Percentiles rank a stretch among this genome's conserved stretches.
Evolutionary conservation across 1,284 basidiomycete species (phyloP).

Genomic region (Irpex sp.): DNA sequence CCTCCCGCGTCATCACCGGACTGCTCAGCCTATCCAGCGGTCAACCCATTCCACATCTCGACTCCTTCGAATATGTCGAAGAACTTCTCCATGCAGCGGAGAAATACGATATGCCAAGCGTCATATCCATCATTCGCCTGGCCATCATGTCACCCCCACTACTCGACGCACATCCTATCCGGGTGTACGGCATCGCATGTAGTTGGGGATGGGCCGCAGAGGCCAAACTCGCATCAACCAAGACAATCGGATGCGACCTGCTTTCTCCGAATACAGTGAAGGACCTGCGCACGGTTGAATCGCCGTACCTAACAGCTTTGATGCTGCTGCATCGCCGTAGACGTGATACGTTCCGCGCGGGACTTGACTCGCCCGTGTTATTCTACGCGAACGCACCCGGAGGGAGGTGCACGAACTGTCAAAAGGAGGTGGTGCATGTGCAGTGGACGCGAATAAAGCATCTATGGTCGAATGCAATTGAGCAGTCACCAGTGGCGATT

Average conservation of each 20-base stretch:
- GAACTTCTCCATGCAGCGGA: constrained; percentile 52
- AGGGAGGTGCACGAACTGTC: constrained; percentile 10
- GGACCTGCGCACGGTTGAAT: constrained; percentile 17
- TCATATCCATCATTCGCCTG: constrained; percentile 47
- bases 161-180: constrained; percentile 40
- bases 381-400: constrained; percentile 19
- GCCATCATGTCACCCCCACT: constrained; percentile 43
- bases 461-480: constrained; percentile 14
- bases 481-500: constrained; percentile 11
- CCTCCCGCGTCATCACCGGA: constrained; percentile 41
- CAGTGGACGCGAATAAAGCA: constrained; percentile 21
- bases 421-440: constrained; percentile 13
- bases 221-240: constrained; percentile 44
- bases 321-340: constrained; percentile 20
- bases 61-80: constrained; percentile 46
- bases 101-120: constrained; percentile 63
- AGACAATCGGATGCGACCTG: constrained; percentile 37
- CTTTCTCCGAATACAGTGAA: constrained; percentile 30
- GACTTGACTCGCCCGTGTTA: constrained; percentile 15
- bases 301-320: constrained; percentile 15
- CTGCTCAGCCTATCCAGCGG: constrained; percentile 56
- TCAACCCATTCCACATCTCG: constrained; percentile 41
- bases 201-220: constrained; percentile 54
- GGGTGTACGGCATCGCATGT: constrained; percentile 51
- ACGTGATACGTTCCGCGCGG: constrained; percentile 15